A percentile compares a stretch with the other conserved stretches of the same genome.
phyloP scores from a whole-genome alignment of 441 rosid species.

The Adansonia madagascariensis region DNA sequence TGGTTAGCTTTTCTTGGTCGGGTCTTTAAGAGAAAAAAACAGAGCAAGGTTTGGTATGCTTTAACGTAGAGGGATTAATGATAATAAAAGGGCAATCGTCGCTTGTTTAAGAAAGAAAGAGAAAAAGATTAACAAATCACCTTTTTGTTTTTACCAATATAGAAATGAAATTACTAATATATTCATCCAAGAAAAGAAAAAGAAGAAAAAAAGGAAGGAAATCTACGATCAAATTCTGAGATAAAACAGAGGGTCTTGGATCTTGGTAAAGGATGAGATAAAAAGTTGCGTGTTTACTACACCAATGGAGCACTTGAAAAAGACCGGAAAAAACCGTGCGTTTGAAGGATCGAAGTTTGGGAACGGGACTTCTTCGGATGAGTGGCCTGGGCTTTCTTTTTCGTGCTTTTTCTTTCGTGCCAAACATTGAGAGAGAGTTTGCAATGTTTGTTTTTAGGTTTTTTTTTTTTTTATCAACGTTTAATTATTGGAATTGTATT shows the following conservation, averaged over 20 bases:
- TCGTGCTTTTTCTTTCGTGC: neutral
- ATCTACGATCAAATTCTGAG: neutral
- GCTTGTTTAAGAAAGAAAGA: too few species aligned
- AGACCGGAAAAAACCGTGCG: neutral
- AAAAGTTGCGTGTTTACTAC: conserved; percentile 2
- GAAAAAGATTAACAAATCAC: neutral
- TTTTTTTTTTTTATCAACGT: neutral
- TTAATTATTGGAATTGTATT: neutral
- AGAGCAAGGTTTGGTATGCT: too few species aligned
- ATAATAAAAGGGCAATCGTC: neutral
- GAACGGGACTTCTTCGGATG: neutral
- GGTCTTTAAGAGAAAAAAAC: neutral
- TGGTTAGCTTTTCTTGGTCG: neutral
- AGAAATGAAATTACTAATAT: neutral
- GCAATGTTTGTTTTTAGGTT: neutral
- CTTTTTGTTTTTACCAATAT: neutral
- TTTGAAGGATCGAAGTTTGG: neutral
- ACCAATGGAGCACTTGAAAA: neutral
- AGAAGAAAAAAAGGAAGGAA: neutral
- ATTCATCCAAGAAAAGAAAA: neutral
- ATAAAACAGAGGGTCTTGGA: neutral
- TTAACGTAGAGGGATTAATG: neutral
- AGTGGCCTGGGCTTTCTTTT: neutral
- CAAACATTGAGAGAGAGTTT: neutral
- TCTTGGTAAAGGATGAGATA: neutral